phyloP scores from a whole-genome alignment of 2,329 filamentous ascomycete species.

The Alternaria ventricosa region DNA sequence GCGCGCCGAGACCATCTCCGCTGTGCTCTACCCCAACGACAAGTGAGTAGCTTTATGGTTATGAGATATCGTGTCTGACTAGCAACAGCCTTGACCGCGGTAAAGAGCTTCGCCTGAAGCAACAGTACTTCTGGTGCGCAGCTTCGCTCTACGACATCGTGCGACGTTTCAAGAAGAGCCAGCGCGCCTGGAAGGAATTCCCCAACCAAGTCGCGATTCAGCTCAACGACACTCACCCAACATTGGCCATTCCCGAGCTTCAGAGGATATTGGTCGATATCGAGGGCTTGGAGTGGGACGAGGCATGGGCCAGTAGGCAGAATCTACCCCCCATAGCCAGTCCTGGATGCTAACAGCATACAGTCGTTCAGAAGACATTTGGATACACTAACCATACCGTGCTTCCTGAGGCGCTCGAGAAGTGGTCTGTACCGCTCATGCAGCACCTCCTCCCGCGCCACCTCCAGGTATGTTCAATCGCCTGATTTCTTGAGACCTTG shows the following conservation, averaged over 20 bases:
- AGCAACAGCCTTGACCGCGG: constrained; percentile 74
- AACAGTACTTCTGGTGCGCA: constrained; percentile 99
- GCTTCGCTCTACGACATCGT: constrained; percentile 96
- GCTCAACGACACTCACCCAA: constrained; percentile 97
- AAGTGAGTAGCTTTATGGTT: constrained; percentile 57
- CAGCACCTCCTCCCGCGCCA: constrained; percentile 94
- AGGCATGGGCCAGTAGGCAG: constrained; percentile 78
- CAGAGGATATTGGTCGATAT: constrained; percentile 89
- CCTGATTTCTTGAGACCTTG: background rate
- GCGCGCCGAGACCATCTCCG: constrained; percentile 97
- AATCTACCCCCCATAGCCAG: background rate
- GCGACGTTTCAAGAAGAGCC: constrained; percentile 96
- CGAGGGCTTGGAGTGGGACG: constrained; percentile 91
- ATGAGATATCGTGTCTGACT: constrained; percentile 15
- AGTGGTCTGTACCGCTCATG: constrained; percentile 93
- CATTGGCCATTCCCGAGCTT: constrained; percentile 92
- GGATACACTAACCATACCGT: constrained; percentile 99
- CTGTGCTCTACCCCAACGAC: constrained; percentile 96
- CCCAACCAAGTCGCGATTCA: constrained; percentile 95
- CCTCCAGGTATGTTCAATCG: constrained; percentile 62
- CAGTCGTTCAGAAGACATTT: constrained; percentile 68
- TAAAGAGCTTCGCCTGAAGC: constrained; percentile 96
- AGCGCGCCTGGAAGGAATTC: constrained; percentile 89
- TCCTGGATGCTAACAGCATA: constrained; percentile 15
- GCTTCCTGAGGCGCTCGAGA: constrained; percentile 94